These are phyloP conservation scores for Aspergillus bertholletiae DNA, from an alignment of 495 filamentous ascomycete species.

Conservation along the genomic window DNA sequence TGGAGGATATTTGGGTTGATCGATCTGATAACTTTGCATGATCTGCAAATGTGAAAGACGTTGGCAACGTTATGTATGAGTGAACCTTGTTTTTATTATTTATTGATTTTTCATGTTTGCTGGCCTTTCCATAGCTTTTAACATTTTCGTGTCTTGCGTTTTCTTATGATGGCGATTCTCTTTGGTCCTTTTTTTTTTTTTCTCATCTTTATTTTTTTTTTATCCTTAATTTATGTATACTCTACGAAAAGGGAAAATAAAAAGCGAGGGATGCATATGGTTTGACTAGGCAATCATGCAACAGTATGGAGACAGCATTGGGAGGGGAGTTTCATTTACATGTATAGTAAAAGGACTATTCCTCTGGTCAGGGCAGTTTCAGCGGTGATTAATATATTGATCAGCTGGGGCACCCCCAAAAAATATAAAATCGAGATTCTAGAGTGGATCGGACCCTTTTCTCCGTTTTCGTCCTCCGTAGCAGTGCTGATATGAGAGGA, in stretches of 20 bases:
- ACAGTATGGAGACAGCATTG: constrained; percentile 3
- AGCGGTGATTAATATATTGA: neutral
- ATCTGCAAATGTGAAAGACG: constrained; percentile 21
- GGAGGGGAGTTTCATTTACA: constrained; percentile 6
- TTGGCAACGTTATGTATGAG: constrained; percentile 13
- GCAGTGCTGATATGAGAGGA: neutral
- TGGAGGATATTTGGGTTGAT: constrained; percentile 90
- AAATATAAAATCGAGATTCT: neutral
- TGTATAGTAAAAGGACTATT: constrained; percentile 8
- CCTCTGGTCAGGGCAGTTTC: neutral
- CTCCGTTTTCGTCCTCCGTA: neutral
- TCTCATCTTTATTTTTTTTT: neutral
- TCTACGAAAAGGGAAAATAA: constrained; percentile 18
- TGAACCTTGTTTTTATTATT: constrained; percentile 12
- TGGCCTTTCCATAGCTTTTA: no score
- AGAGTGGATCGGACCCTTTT: neutral
- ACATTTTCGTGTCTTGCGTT: no score
- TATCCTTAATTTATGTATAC: neutral
- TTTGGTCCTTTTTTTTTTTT: constrained; percentile 9
- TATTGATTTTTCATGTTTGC: constrained; percentile 11
- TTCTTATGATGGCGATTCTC: constrained; percentile 13
- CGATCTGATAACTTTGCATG: constrained; percentile 82
- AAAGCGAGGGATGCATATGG: constrained; percentile 14
- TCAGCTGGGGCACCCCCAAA: neutral
- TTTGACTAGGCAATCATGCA: neutral